phyloP scores from a whole-genome alignment of 495 filamentous ascomycete genomes.

The Recurvomyces mirabilis region DNA sequence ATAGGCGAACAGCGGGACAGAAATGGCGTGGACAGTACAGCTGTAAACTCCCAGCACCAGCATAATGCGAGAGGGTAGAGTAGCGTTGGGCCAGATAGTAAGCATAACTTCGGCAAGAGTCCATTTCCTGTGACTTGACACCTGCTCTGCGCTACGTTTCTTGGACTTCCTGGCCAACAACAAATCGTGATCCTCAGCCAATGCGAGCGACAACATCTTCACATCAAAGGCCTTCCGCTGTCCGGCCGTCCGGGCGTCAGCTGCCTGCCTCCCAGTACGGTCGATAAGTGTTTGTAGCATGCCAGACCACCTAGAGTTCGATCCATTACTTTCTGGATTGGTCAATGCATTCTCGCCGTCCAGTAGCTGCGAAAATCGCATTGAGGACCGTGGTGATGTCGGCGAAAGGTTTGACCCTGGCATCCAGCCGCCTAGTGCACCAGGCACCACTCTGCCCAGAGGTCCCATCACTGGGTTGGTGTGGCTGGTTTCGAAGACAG shows the following conservation, averaged over 20 bases:
- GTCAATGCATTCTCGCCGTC: neutral
- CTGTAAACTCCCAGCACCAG: constrained; percentile 51
- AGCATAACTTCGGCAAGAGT: constrained; percentile 42
- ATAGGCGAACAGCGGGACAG: constrained; percentile 68
- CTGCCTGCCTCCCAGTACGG: constrained; percentile 9
- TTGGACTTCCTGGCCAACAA: too few relatives aligned
- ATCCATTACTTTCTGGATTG: neutral
- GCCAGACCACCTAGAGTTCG: neutral
- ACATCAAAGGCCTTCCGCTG: too few relatives aligned
- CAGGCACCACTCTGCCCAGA: neutral
- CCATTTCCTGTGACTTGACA: constrained; percentile 27
- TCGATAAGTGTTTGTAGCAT: constrained; percentile 7
- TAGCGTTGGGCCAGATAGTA: constrained; percentile 62
- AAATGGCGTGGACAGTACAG: constrained; percentile 52
- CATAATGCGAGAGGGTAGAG: constrained; percentile 37
- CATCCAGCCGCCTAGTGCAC: neutral
- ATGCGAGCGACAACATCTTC: too few relatives aligned
- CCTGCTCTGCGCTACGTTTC: too few relatives aligned
- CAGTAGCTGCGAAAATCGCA: neutral
- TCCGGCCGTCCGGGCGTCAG: too few relatives aligned
- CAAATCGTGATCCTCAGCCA: too few relatives aligned
- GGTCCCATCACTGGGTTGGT: constrained; percentile 1
- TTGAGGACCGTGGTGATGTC: too few relatives aligned
- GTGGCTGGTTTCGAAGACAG: constrained; percentile 2
- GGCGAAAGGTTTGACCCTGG: neutral